Conservation (phyloP, 1,284 basidiomycete species). For the Meira nashicola region DNA sequence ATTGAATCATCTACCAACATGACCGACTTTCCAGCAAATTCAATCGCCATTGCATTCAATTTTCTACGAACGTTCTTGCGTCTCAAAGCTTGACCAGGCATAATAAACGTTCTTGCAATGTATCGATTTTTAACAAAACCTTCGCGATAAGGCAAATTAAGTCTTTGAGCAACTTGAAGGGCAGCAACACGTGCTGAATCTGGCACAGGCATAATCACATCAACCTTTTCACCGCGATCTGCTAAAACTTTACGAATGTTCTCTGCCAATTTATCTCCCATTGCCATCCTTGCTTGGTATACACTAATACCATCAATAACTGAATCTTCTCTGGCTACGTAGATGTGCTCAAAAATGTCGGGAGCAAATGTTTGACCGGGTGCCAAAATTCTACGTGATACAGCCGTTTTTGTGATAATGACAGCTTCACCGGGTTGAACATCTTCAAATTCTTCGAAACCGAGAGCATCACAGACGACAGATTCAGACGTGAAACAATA, state of each 20-base stretch:
- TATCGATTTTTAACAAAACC: slow-evolving; percentile 99
- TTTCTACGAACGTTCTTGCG: slow-evolving; percentile 93
- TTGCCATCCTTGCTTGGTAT: slow-evolving; percentile 95
- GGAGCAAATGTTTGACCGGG: slow-evolving; percentile 57
- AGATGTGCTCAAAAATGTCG: slow-evolving; percentile 99
- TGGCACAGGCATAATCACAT: slow-evolving; percentile 94
- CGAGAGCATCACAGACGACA: slow-evolving; percentile 88
- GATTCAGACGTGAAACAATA: slow-evolving; percentile 93
- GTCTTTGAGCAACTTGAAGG: slow-evolving; percentile 85
- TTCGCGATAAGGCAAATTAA: slow-evolving; percentile 88
- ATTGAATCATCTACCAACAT: slow-evolving; percentile 98
- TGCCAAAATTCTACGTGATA: slow-evolving; percentile 42
- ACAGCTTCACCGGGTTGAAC: slow-evolving; percentile 88
- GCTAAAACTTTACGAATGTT: slow-evolving; percentile 73
- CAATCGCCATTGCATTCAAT: slow-evolving; percentile 98
- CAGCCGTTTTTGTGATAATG: slow-evolving; percentile 68
- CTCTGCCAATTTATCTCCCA: slow-evolving; percentile 91
- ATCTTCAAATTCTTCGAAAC: slow-evolving; percentile 88
- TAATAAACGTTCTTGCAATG: slow-evolving; percentile 97
- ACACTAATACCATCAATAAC: slow-evolving; percentile 96
- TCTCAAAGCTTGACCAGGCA: slow-evolving; percentile 82
- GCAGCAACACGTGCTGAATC: slow-evolving; percentile 96
- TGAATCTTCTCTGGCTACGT: slow-evolving; percentile 96
- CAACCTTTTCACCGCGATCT: slow-evolving; percentile 56
- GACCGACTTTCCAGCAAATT: slow-evolving; percentile 87